Evolutionary conservation across 257 asterid genomes (phyloP).

Genomic region (Avicennia marina): DNA sequence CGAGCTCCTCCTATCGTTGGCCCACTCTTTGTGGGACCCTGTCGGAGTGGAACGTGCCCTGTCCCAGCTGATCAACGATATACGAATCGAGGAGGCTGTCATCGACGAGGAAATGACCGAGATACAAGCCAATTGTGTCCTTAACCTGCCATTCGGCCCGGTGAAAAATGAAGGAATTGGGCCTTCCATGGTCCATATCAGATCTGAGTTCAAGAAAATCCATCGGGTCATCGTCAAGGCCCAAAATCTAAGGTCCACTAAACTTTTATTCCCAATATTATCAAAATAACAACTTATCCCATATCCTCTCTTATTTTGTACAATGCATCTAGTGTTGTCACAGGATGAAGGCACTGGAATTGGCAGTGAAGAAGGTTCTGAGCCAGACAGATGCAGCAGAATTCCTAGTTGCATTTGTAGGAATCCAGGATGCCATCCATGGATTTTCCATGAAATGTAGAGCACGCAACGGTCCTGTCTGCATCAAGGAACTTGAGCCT

Average conservation of each 20-base stretch:
- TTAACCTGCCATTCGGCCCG: conserved; percentile 64
- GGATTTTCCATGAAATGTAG: conserved; percentile 35
- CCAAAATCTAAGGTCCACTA: conserved; percentile 58
- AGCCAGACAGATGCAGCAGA: conserved; percentile 78
- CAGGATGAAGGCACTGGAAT: conserved; percentile 61
- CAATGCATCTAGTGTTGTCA: no score
- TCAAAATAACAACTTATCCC: neutral
- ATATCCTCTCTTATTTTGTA: no score
- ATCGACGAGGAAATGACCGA: conserved; percentile 87
- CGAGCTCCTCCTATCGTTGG: conserved; percentile 46
- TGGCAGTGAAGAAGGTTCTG: conserved; percentile 62
- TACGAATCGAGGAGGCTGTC: conserved; percentile 81
- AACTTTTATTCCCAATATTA: neutral
- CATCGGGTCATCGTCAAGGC: conserved; percentile 68
- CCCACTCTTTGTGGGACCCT: conserved; percentile 42
- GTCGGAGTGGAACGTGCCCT: conserved; percentile 38
- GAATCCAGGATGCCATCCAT: conserved; percentile 61
- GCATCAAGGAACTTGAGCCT: conserved; percentile 24
- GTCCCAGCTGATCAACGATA: conserved; percentile 51
- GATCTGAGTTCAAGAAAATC: conserved; percentile 61
- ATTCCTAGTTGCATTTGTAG: conserved; percentile 62
- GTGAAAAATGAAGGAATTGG: conserved; percentile 7
- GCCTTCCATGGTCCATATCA: conserved; percentile 29
- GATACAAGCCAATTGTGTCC: conserved; percentile 70
- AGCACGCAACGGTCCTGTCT: conserved; percentile 27